Evolutionary conservation across 768 basidiomycete species (phyloP), one percentile per base, ranked within the genome.

Genomic region (Termitomyces sp.): DNA sequence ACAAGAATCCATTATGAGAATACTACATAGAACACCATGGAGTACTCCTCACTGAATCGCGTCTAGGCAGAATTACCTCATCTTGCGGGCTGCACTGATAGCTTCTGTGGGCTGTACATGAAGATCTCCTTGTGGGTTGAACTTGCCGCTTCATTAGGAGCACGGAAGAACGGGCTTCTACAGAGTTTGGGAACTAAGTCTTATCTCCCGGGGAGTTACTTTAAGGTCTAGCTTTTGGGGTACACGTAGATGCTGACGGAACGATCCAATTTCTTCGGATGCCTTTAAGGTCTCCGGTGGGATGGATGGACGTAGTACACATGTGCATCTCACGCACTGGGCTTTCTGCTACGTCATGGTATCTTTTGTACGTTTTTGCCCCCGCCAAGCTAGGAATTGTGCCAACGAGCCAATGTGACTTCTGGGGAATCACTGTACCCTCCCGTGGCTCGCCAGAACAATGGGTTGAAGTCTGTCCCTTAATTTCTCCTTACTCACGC

Each of bases 121-220:
- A 58, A 57, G 60, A 55, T 58, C 56, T 45, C 54, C 57, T 46
- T 50, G 42, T 52, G 39, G 56, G 22, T 45, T 26, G 31, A 24
- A 26, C 28, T 45, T 58, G 51, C 54, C 45, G 57, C 34, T 51
- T 58, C 45, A 61, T 55, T 39, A 61, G 54, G 60, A 58, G 57
- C 54, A 51, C 42, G 24, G 46, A 45, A 41, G 15, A 13, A 16
- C 45, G 6, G 18, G 4, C 44, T 51, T 48, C 42, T 37, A 10
- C 42, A 39, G 44, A 48, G 16, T 33, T 20, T 50, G 34, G 20
- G 45, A 42, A 60, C 9, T 33, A 13, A 46, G 24, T 54, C 37
- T 39, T 53, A 52, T 58, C 51, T 58, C 37, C 33, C 54, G 10
- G 26, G 16, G 45, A 47, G 29, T 31, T 48, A 48, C 52, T 48